phyloP scores from a whole-genome alignment of 2,329 filamentous ascomycete genomes.

The Thyridium curvatum region DNA sequence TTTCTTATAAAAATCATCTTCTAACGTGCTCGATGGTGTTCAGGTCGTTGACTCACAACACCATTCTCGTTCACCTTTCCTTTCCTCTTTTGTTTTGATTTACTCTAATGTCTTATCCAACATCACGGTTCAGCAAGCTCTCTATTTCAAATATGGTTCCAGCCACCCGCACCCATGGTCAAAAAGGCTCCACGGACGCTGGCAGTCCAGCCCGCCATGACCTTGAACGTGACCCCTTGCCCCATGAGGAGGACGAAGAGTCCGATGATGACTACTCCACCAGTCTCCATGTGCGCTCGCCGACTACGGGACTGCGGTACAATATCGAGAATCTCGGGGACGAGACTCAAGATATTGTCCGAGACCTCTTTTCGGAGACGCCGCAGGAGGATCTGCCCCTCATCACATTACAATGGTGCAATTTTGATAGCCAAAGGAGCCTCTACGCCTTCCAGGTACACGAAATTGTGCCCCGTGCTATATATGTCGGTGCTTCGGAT shows the following conservation, averaged over 20 bases:
- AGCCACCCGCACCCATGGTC: conserved; percentile 22
- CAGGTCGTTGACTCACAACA: neutral
- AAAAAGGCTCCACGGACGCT: conserved; percentile 14
- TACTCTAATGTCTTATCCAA: conserved; percentile 25
- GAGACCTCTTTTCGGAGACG: conserved; percentile 31
- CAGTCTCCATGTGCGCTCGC: conserved; percentile 17
- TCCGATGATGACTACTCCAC: conserved; percentile 15
- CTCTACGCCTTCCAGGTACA: conserved; percentile 51
- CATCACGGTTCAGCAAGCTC: conserved; percentile 31
- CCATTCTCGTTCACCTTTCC: conserved; percentile 3
- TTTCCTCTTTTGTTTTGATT: conserved; percentile 6
- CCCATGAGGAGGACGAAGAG: conserved; percentile 19
- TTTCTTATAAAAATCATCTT: neutral
- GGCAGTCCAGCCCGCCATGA: conserved; percentile 9
- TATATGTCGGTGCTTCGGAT: conserved; percentile 37
- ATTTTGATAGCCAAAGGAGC: conserved; percentile 25
- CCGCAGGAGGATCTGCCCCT: conserved; percentile 32
- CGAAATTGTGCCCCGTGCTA: conserved; percentile 44
- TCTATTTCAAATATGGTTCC: conserved; percentile 32
- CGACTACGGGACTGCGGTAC: conserved; percentile 24
- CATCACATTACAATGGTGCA: conserved; percentile 44
- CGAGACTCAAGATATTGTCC: conserved; percentile 20
- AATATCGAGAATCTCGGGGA: conserved; percentile 22
- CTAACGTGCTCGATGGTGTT: neutral
- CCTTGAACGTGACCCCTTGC: conserved; percentile 9